A percentile compares a stretch with the other conserved stretches of the same genome.
These are phyloP conservation scores for Penicillium sp. DNA, from an alignment of 2,329 filamentous ascomycete genomes.

Conservation along the genomic window DNA sequence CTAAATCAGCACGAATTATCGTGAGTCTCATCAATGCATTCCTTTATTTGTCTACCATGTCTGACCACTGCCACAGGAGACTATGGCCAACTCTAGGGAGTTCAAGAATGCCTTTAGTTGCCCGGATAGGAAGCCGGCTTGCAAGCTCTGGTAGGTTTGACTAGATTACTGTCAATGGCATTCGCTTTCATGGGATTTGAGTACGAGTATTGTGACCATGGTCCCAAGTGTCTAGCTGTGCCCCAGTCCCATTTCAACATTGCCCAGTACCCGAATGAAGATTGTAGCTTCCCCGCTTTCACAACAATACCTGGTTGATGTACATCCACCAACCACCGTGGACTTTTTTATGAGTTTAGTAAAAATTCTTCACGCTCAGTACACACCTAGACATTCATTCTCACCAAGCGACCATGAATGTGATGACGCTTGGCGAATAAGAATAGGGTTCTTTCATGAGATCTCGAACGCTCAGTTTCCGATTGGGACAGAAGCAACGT, in stretches of 20 bases:
- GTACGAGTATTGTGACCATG: not conserved
- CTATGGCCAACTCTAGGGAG: conserved; percentile 65
- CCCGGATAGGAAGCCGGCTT: conserved; percentile 63
- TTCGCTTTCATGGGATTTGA: not conserved
- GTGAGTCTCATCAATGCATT: conserved; percentile 28
- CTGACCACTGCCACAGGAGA: conserved; percentile 43
- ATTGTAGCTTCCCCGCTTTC: not conserved
- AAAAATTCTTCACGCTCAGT: not conserved
- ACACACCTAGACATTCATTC: not conserved
- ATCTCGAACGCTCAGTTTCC: not conserved
- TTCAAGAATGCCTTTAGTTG: conserved; percentile 70
- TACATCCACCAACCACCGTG: not conserved
- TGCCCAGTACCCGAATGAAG: not conserved
- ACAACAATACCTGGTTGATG: not conserved
- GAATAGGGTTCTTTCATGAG: not conserved
- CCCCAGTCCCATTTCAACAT: not conserved
- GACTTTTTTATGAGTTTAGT: not conserved
- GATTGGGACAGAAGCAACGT: not conserved
- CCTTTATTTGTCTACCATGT: not conserved
- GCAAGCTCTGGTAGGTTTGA: conserved; percentile 63
- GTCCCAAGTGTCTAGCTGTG: not conserved
- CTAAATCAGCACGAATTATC: conserved; percentile 59
- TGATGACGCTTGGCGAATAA: not conserved
- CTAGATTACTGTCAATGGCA: not conserved
- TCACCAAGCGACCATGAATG: not conserved